Evolutionary conservation across 2,329 filamentous ascomycete genomes (phyloP).

Genomic region (Hymenoscyphus fraxineus): DNA sequence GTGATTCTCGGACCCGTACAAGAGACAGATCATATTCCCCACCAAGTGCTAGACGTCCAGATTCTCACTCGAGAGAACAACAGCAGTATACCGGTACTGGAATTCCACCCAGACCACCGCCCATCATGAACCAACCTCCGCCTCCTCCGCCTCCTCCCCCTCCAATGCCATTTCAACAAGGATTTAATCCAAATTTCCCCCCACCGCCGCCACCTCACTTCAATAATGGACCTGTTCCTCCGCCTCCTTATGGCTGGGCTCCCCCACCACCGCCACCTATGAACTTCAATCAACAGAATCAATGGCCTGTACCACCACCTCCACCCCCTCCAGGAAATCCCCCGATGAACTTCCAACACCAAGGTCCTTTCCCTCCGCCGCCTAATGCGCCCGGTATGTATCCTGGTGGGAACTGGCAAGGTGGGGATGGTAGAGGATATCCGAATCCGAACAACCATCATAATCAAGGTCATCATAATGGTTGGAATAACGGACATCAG

Average conservation of each 20-base stretch:
- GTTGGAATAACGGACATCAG: conserved; percentile 24
- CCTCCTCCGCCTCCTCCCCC: conserved; percentile 19
- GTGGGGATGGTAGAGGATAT: conserved; percentile 23
- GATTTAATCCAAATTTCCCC: conserved; percentile 28
- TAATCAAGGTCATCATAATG: conserved; percentile 10
- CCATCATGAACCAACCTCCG: conserved; percentile 14
- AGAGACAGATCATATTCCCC: conserved; percentile 20
- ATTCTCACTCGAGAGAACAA: conserved; percentile 11
- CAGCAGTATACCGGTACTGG: conserved; percentile 9
- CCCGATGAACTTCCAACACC: conserved; percentile 17
- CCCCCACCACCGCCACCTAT: conserved; percentile 19
- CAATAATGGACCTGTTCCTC: conserved; percentile 7
- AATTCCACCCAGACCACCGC: conserved; percentile 17
- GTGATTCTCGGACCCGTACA: conserved; percentile 10
- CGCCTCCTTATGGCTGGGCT: conserved; percentile 11
- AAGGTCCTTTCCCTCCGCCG: conserved; percentile 14
- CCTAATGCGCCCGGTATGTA: conserved; percentile 14
- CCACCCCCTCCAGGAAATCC: conserved; percentile 22
- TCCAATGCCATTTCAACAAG: conserved; percentile 20
- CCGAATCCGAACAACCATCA: not conserved
- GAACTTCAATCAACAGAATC: conserved; percentile 21
- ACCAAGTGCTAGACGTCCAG: conserved; percentile 14
- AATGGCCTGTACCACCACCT: conserved; percentile 27
- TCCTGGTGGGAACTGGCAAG: conserved; percentile 21
- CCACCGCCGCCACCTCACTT: conserved; percentile 21